phyloP scores from a whole-genome alignment of 2,329 filamentous ascomycete species.

The Verticillium nonalfalfae region DNA sequence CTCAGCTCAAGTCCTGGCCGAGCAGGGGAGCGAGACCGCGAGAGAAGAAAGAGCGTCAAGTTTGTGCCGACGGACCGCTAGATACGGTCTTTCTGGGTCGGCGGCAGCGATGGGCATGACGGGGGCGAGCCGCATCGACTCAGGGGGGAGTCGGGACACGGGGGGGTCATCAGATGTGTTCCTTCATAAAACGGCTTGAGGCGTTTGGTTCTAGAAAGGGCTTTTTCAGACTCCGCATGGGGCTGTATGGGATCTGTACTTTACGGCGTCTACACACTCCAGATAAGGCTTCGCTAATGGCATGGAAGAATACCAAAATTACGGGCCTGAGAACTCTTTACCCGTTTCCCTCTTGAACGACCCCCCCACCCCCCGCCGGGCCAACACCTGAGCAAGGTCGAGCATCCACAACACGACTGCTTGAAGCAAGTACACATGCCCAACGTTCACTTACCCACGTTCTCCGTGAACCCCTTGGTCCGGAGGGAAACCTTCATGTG shows the following conservation, averaged over 20 bases:
- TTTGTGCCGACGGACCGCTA: constrained; percentile 39
- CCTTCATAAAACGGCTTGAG: neutral
- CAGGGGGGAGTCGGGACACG: too few species aligned
- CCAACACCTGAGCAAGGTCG: neutral
- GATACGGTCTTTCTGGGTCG: neutral
- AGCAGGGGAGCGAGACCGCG: constrained; percentile 33
- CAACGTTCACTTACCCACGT: constrained; percentile 15
- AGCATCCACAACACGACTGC: neutral
- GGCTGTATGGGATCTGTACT: neutral
- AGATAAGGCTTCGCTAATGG: neutral
- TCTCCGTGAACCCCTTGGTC: constrained; percentile 51
- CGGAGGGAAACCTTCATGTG: constrained; percentile 42
- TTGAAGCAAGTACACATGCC: neutral
- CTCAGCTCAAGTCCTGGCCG: constrained; percentile 45
- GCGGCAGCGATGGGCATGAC: neutral
- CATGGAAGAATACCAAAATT: neutral
- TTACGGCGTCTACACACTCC: neutral
- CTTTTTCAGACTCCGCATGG: neutral
- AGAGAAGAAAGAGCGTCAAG: constrained; percentile 60
- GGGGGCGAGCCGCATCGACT: neutral
- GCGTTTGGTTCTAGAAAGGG: neutral
- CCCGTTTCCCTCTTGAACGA: too few species aligned
- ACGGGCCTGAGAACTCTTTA: neutral
- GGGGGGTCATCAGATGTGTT: neutral
- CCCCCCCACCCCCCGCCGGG: neutral